Evolutionary conservation across 805 yeast species (phyloP), one percentile per base, ranked within the genome.

Genomic region (Starmerella lactis-condensi): DNA sequence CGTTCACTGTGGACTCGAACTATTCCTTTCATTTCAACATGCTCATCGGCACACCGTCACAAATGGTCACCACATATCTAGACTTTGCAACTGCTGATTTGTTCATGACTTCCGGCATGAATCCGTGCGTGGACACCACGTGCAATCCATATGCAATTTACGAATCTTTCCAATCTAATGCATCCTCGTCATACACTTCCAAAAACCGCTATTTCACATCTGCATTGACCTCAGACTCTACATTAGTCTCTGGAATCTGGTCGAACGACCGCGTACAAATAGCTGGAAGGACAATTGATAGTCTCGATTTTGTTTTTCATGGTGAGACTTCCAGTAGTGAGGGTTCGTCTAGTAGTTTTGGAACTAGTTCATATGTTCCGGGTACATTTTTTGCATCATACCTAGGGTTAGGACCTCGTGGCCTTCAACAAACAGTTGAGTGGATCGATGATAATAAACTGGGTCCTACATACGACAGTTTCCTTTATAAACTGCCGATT

Each of bases 371-470:
- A 12, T 26, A 26, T 12, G 17, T 26, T 12, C 9, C n/a, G 8
- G 6, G 6, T 8, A 26, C 19, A 15, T 26, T 21, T 8, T 14
- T 10, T n/a, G 10, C 17, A 6, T 26, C 21, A 17, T 7, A 11
- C 17, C 29, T 39, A 2, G 43, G 43, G 16, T 22, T 39, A 4
- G 43, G 43, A 17, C 43, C 43, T 4, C 29, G 36, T n/a, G 43
- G 39, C 10, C 22, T 37, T n/a, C 30, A 39, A 20, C 23, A 27
- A 11, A 22, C 33, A n/a, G 36, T 33, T 14, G 15, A 13, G 10
- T 32, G 37, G 31, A 8, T 26, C 4, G 17, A 21, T 13, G 24
- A 33, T 17, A 27, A 32, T 10, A 13, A 19, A 4, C 38, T 29
- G 7, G 35, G 23, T 18, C 41, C 41, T 5, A 12, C 31, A 2